Evolutionary conservation across 1,139 yeast species (phyloP).

Genomic region (Yamadazyma membranifaciens): DNA sequence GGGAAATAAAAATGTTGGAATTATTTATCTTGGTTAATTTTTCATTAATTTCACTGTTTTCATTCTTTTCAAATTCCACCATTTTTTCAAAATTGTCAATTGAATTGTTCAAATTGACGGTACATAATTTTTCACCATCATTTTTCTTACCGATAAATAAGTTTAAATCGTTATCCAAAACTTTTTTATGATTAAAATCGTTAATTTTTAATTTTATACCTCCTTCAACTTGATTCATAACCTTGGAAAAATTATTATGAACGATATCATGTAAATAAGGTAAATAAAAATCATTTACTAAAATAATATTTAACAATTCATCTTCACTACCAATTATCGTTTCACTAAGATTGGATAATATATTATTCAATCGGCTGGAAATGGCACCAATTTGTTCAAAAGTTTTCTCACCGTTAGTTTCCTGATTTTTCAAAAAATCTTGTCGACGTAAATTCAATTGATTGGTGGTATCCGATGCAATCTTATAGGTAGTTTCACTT

Average conservation of each 20-base stretch:
- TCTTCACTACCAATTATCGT: constrained; percentile 67
- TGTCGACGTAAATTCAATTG: constrained; percentile 44
- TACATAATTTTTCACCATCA: constrained; percentile 88
- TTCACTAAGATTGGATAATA: constrained; percentile 38
- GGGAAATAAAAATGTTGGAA: constrained; percentile 74
- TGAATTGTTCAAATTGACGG: constrained; percentile 80
- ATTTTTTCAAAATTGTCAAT: constrained; percentile 45
- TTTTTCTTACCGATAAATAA: constrained; percentile 72
- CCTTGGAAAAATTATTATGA: constrained; percentile 69
- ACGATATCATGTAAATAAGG: constrained; percentile 65
- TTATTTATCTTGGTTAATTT: constrained; percentile 31
- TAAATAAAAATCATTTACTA: constrained; percentile 81
- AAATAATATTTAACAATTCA: constrained; percentile 40
- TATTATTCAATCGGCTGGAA: constrained; percentile 33
- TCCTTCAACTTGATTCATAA: constrained; percentile 93
- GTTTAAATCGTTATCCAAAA: constrained; percentile 48
- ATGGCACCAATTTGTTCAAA: constrained; percentile 22
- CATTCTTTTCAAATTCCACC: constrained; percentile 23
- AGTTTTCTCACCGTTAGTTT: constrained; percentile 24
- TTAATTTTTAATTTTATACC: constrained; percentile 63
- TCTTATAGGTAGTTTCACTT: constrained; percentile 42
- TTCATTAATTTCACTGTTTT: constrained; percentile 19
- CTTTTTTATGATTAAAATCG: constrained; percentile 44
- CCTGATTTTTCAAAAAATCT: constrained; percentile 32
- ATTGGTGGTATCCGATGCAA: constrained; percentile 43